These are phyloP conservation scores for Penicillium sclerotiorum DNA, from an alignment of 2,329 filamentous ascomycete species.

Conservation along the genomic window DNA sequence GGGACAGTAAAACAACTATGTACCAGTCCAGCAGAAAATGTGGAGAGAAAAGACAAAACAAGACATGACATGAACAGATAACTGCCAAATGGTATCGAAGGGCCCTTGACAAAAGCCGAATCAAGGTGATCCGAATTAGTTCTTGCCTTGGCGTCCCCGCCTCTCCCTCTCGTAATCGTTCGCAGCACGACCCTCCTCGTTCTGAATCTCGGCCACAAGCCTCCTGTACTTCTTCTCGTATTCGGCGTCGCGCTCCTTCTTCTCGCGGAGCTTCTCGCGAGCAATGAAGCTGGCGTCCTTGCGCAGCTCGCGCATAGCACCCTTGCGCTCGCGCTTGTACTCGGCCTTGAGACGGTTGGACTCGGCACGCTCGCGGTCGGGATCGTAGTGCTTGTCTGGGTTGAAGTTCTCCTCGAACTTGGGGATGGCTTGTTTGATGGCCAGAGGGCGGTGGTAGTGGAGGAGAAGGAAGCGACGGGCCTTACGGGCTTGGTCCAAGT, in stretches of 20 bases:
- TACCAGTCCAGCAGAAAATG: slow-evolving; percentile 19
- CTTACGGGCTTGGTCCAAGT: slow-evolving; percentile 62
- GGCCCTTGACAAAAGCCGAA: not conserved
- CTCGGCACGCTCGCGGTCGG: slow-evolving; percentile 85
- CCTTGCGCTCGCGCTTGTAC: slow-evolving; percentile 94
- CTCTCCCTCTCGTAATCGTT: slow-evolving; percentile 91
- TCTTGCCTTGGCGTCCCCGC: slow-evolving; percentile 69
- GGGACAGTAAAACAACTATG: slow-evolving; percentile 16
- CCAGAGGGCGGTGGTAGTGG: slow-evolving; percentile 83
- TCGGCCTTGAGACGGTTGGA: slow-evolving; percentile 81
- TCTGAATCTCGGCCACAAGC: slow-evolving; percentile 92
- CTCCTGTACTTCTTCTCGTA: slow-evolving; percentile 97
- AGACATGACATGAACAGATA: slow-evolving; percentile 9
- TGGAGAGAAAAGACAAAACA: slow-evolving; percentile 12
- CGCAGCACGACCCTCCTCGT: slow-evolving; percentile 81
- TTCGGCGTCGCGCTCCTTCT: slow-evolving; percentile 88
- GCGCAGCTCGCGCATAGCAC: slow-evolving; percentile 86
- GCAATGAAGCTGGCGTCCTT: slow-evolving; percentile 96
- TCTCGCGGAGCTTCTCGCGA: slow-evolving; percentile 83
- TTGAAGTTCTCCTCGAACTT: slow-evolving; percentile 97
- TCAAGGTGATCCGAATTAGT: slow-evolving; percentile 29
- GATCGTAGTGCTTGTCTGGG: slow-evolving; percentile 95
- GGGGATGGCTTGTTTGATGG: slow-evolving; percentile 85
- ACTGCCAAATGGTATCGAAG: slow-evolving; percentile 8
- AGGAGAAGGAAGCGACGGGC: slow-evolving; percentile 78